Base-by-base conservation (phyloP, 2,329 filamentous ascomycete genomes). In the Scorias spongiosa region DNA sequence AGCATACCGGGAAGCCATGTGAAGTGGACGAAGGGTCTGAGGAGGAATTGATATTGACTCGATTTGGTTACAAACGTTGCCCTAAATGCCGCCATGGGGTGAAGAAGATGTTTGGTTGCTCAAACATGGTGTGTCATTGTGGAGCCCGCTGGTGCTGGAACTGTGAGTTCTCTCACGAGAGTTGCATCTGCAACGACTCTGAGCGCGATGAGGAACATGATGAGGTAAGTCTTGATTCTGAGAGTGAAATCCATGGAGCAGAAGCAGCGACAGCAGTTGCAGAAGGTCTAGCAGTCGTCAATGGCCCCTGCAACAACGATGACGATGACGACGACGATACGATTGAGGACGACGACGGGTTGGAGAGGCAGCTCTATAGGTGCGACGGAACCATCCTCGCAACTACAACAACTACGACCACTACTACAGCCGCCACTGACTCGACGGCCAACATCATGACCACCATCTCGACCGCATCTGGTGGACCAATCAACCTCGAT, bases 101-200 rank as follows among this genome's bases (percentile, higher is more conserved):
- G 12, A 62, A 63, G 48, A 62, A 63, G 43, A 69, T 72, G 63
- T 67, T 51, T 46, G 71, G 70, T 6, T 74, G 70, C 49, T 53
- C 54, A 29, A 66, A 71, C 41, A 66, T 74, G 49, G 54, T 62
- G 42, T 74, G 70, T 45, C 55, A 58, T 11, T 74, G 71, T 44
- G 68, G 69, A 10, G 66, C 66, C 8, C 63, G 70, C 42, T 74
- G 66, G 54, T 74, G 71, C 53, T 74, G 66, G 61, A 49, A 51
- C 7, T 74, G 70, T 44, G 44, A 57, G 30, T 41, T 49, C 20
- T 51, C 58, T 0, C 58, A 63, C 5, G 52, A 63, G 2, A 47
- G 56, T 1, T 67, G 64, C 43, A 47, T 55, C 18, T 48, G 46
- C n/a, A 54, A 3, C 28, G 54, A 52, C 7, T 46, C 41, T 20